Evolutionary conservation across 495 filamentous ascomycete genomes (phyloP), one percentile per base, ranked within the genome.

Genomic region (Neurospora africana): DNA sequence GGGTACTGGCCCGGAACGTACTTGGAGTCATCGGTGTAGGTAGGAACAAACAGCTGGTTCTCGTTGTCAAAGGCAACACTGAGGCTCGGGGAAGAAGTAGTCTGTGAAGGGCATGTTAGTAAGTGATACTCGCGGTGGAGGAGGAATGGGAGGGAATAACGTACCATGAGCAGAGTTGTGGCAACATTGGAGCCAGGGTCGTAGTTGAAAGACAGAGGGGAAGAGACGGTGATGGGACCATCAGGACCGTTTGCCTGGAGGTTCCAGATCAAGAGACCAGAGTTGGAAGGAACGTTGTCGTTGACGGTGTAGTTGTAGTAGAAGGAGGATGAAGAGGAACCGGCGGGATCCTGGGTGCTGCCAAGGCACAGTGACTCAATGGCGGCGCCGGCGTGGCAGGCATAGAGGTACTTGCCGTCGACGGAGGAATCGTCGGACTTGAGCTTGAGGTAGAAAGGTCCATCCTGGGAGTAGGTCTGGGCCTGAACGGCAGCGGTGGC

Each of bases 301-400:
- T 75, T 76, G 70, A 77, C 70, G 72, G 79, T 80, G 78, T 81
- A 82, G 77, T 84, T 85, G 78, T 82, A 81, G 69, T 76, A 79
- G 76, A 77, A 82, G 39, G 73, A 35, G 69, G 5, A 5, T 58
- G 33, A 38, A 58, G 33, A 35, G 40, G 68, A 41, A 33, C 53
- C 53, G 30, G 72, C 33, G n/a, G 76, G 72, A 47, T 71, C 36
- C 39, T 65, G 61, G 8, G 69, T 72, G 37, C 76, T 75, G 43
- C 70, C 71, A 70, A 85, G 74, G 77, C 87, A 90, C 43, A 89
- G 79, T 11, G 81, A 83, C 72, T 87, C 83, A 36, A 84, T 86
- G 21, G 83, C 86, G 41, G 87, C 87, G 13, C 88, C 88, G 33
- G 84, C 77, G 73, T 89, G 87, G 79, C 88, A 89, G 38, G 87